Evolutionary conservation across 1,284 basidiomycete species (phyloP), one percentile per base, ranked within the genome.

Genomic region (Tremellales sp.): DNA sequence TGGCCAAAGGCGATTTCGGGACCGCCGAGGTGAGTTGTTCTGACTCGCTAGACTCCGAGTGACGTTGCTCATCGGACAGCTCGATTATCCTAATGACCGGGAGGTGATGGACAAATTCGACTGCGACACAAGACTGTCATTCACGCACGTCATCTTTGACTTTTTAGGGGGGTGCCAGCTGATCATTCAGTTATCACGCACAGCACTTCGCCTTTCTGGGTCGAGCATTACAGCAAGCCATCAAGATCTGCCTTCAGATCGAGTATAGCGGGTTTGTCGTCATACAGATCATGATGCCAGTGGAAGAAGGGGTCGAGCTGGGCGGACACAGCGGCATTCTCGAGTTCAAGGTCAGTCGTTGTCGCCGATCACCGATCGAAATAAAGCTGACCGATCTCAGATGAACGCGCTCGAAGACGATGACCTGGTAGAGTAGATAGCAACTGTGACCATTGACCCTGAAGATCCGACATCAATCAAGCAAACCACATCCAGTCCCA

Each of bases 41-140:
- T 40, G 29, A 33, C 29, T 10, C n/a, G n/a, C n/a, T n/a, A n/a
- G n/a, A n/a, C 13, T 36, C 19, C 33, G 13, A 17, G 33, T 17
- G 33, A 17, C 6, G 19, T 36, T n/a, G 33, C 33, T 1, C 15
- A 36, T 15, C n/a, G 13, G 5, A 1, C 62, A 92, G 88, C 87
- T 94, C 83, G 91, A 96, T 70, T 94, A 92, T 58, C 88, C 89
- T 1, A 89, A 90, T 61, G 90, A 93, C 63, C 79, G 80, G 45
- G 89, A 93, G 46, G 87, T 94, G 0, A 80, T 96, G 37, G 89
- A 94, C 70, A 82, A 83, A 0, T 90, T 92, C 63, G 86, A 91
- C 58, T 94, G 90, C 66, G 77, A 74, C 10, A 74, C 77, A 33
- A 72, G 75, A 6, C 79, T 89, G n/a, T 79, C 77, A 22, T 89